Evolutionary conservation across 73 alveolate genomes (phyloP).

Genomic region (Tetrahymena malaccensis): DNA sequence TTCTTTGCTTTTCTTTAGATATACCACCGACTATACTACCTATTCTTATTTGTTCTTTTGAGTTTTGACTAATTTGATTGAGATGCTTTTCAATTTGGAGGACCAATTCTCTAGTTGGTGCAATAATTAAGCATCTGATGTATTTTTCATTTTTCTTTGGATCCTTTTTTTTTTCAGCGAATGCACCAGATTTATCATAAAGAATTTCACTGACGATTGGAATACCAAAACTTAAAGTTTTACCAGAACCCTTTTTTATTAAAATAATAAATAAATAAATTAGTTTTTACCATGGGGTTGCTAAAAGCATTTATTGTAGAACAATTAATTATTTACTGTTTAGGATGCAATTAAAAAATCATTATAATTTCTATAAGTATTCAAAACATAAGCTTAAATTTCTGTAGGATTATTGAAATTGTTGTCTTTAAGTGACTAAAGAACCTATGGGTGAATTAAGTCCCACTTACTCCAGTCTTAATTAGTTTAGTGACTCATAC

Average conservation of each 20-base stretch:
- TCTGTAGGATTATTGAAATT: conserved; percentile 17
- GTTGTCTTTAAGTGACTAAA: not conserved
- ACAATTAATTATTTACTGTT: not conserved
- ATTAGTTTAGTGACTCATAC: not conserved
- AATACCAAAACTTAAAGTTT: conserved; percentile 89
- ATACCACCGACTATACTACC: conserved; percentile 92
- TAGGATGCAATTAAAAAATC: conserved; percentile 28
- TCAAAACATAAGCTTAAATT: conserved; percentile 19
- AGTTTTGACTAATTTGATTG: conserved; percentile 58
- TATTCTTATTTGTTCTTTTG: conserved; percentile 27
- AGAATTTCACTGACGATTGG: conserved; percentile 81
- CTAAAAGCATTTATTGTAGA: not conserved
- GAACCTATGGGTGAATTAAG: conserved; percentile 9
- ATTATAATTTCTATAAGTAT: conserved; percentile 3
- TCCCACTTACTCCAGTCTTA: conserved; percentile 28
- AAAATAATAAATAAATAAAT: not conserved
- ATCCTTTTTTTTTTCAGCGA: conserved; percentile 44
- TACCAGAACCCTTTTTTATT: conserved; percentile 75
- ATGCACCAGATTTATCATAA: conserved; percentile 11
- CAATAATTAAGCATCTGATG: conserved; percentile 63
- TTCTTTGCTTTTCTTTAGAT: conserved; percentile 85
- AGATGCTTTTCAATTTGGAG: conserved; percentile 83
- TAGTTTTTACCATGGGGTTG: not conserved
- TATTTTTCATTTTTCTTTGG: conserved; percentile 45
- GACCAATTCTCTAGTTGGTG: conserved; percentile 95